Conservation (phyloP, 768 basidiomycete species). For the Suillus discolor region DNA sequence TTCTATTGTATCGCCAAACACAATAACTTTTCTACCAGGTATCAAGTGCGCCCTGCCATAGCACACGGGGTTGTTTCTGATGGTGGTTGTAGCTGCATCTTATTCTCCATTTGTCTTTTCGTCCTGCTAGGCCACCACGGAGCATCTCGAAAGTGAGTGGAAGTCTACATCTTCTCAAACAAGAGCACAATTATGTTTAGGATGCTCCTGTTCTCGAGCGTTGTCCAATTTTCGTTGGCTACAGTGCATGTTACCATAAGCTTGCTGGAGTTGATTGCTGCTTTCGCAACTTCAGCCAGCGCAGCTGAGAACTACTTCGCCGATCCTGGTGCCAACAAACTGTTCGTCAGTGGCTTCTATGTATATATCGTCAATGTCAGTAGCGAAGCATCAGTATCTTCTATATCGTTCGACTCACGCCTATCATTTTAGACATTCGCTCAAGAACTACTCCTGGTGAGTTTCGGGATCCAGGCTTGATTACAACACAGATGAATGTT, state of each 20-base stretch:
- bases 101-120: constrained; percentile 10
- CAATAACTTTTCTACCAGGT: background rate
- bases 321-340: constrained; percentile 2
- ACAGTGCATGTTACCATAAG: constrained; percentile 11
- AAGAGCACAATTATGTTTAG: background rate
- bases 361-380: constrained; percentile 20
- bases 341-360: constrained; percentile 17
- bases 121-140: background rate
- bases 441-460: constrained; percentile 21
- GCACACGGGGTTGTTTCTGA: background rate
- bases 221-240: constrained; percentile 22
- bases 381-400: background rate
- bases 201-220: constrained; percentile 17
- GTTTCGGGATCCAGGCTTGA: constrained; percentile 6
- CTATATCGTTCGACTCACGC: background rate
- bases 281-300: constrained; percentile 11
- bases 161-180: background rate
- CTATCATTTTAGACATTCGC: constrained; percentile 15
- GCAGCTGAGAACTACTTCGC: constrained; percentile 3
- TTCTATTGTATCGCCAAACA: background rate
- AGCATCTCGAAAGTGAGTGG: constrained; percentile 6
- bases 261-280: constrained; percentile 15
- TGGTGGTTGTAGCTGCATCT: background rate
- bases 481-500: background rate
- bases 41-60: background rate